Evolutionary conservation across 306 rosid genomes (phyloP), one percentile per base, ranked within the genome.

Genomic region (Gastrolobium bilobum): DNA sequence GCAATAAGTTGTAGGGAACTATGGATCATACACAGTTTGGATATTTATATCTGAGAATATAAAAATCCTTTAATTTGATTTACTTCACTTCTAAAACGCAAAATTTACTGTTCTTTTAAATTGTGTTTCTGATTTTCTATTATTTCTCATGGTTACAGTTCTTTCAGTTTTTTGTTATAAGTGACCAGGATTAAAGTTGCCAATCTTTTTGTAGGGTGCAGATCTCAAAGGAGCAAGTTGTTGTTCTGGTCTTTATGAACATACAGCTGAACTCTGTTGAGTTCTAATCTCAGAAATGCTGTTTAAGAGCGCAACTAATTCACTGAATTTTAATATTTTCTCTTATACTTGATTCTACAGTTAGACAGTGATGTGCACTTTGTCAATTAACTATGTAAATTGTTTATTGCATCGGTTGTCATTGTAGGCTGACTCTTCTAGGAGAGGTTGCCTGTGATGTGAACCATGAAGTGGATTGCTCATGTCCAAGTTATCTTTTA

Each of bases 41-140:
- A 82, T 84, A 78, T 81, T 86, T 87, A 81, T 82, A 89, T 83
- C 60, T 76, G 82, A 79, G 83, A 88, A 86, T 87, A 86, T 84
- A 64, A 70, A 43, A 82, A 68, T 53, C 84, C 82, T 76, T 79
- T 79, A 76, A 76, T 83, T 83, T 76, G n/a, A 51, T 82, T 71
- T 74, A 56, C 76, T 68, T 79, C 42, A 62, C n/a, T 20, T 20
- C 10, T 73, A 42, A 44, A 42, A 57, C 85, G 66, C 81, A n/a
- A 38, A 73, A 79, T 79, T 79, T 37, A 46, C 8, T 68, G 78
- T 47, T 73, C 14, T 40, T 53, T 73, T 3, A 33, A 3, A 62
- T 65, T 79, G 76, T 33, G 48, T 48, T 73, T 81, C 63, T 80
- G 78, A 64, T 20, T 68, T 74, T 80, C 47, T 60, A 20, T 58